These are phyloP conservation scores for Warburgia ugandensis DNA, from an alignment of 164 flowering plant species.

Conservation along the genomic window DNA sequence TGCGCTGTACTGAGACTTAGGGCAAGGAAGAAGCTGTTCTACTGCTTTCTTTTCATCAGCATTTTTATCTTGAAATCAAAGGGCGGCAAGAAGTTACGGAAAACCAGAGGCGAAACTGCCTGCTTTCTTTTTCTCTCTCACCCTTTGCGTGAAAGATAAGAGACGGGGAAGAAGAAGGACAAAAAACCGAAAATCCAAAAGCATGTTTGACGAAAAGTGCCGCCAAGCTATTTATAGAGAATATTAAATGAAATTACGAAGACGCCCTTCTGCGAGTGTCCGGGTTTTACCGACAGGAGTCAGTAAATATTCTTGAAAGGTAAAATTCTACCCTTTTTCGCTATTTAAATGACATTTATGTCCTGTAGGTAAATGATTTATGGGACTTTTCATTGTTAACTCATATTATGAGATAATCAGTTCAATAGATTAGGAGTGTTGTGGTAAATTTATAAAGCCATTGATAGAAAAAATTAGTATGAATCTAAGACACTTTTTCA, in stretches of 20 bases:
- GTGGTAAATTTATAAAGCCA: no score
- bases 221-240: constrained; percentile 2
- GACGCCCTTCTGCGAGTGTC: not conserved
- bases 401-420: no score
- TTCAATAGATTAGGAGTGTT: no score
- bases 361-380: no score
- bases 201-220: not conserved
- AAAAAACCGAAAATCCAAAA: constrained; percentile 1
- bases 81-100: not conserved
- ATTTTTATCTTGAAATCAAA: not conserved
- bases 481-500: no score
- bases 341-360: not conserved
- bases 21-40: not conserved
- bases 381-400: no score
- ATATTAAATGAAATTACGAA: not conserved
- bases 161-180: not conserved
- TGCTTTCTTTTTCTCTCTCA: not conserved
- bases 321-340: not conserved
- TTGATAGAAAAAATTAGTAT: no score
- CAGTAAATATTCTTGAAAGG: no score
- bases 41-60: not conserved
- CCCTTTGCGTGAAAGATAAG: not conserved
- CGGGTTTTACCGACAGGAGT: not conserved
- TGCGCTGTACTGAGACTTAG: not conserved
- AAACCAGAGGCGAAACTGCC: constrained; percentile 1